Evolutionary conservation across 1,284 basidiomycete species (phyloP).

Genomic region (Gomphus bonarii): DNA sequence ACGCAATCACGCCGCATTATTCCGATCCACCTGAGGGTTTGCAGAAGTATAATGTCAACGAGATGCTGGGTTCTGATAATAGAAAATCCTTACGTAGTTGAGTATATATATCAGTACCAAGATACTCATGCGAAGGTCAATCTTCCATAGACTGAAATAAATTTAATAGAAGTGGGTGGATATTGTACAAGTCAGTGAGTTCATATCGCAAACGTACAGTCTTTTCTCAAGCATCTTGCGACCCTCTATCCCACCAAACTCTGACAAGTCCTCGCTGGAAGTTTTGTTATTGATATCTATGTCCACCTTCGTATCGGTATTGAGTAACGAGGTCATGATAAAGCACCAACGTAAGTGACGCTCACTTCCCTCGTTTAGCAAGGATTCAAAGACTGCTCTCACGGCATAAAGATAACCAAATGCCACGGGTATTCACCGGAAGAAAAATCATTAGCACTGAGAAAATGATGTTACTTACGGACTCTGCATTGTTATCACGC

Average conservation of each 20-base stretch:
- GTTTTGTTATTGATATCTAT: neutral
- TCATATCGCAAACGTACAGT: slow-evolving; percentile 6
- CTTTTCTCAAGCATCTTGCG: slow-evolving; percentile 14
- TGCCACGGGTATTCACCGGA: neutral
- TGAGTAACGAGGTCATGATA: neutral
- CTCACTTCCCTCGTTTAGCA: neutral
- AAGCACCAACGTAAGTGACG: neutral
- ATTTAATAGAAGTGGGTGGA: neutral
- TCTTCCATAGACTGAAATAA: slow-evolving; percentile 27
- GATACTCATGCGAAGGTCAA: slow-evolving; percentile 56
- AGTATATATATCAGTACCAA: slow-evolving; percentile 58
- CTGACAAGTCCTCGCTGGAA: slow-evolving; percentile 7
- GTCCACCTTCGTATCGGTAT: neutral
- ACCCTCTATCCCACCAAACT: slow-evolving; percentile 16
- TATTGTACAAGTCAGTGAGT: neutral
- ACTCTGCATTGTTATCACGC: too few species aligned
- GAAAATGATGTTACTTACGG: neutral
- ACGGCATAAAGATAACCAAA: neutral
- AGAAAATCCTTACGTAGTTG: slow-evolving; percentile 41
- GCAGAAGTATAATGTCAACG: neutral
- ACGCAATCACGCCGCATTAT: slow-evolving; percentile 15
- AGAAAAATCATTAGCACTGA: neutral
- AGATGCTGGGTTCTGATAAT: neutral
- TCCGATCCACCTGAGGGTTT: slow-evolving; percentile 16
- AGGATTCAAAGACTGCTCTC: neutral